Evolutionary conservation across 139 green algal species (phyloP), one percentile per base, ranked within the genome.

Genomic region (Edaphochlamys debaryana): DNA sequence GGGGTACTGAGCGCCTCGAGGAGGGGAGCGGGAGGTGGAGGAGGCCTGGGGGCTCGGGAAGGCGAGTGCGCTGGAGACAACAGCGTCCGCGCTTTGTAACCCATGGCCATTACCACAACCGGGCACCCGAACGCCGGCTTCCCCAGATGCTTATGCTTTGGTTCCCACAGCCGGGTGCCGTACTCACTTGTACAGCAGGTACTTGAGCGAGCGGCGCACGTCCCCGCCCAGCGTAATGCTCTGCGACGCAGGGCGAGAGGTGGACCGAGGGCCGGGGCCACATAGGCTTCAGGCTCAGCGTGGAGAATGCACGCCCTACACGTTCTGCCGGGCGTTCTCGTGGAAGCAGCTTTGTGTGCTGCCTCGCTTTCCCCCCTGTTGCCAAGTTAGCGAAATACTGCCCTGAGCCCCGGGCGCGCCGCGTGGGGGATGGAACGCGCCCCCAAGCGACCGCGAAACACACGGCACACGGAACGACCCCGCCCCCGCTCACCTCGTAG

Each of bases 401-500:
- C 69, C 22, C 41, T 50, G n/a, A n/a, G n/a, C n/a, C n/a, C n/a
- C n/a, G n/a, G n/a, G n/a, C n/a, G n/a, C n/a, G n/a, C n/a, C n/a
- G n/a, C n/a, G n/a, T n/a, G n/a, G n/a, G n/a, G n/a, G n/a, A n/a
- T n/a, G n/a, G n/a, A n/a, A n/a, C n/a, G n/a, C n/a, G n/a, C n/a
- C n/a, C n/a, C n/a, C n/a, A n/a, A n/a, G n/a, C n/a, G n/a, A n/a
- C n/a, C n/a, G n/a, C n/a, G n/a, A n/a, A n/a, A n/a, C n/a, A n/a
- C n/a, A n/a, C n/a, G n/a, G n/a, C n/a, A n/a, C n/a, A n/a, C n/a
- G n/a, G n/a, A n/a, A n/a, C n/a, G n/a, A n/a, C n/a, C n/a, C n/a
- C n/a, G n/a, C n/a, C n/a, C n/a, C n/a, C n/a, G 76, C 80, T 30
- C 50, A 75, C 71, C 86, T 90, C 74, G 85, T 92, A 94, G 22